Evolutionary conservation across 163 green algal species (phyloP), one percentile per base, ranked within the genome.

Genomic region (Trebouxia gelatinosa): DNA sequence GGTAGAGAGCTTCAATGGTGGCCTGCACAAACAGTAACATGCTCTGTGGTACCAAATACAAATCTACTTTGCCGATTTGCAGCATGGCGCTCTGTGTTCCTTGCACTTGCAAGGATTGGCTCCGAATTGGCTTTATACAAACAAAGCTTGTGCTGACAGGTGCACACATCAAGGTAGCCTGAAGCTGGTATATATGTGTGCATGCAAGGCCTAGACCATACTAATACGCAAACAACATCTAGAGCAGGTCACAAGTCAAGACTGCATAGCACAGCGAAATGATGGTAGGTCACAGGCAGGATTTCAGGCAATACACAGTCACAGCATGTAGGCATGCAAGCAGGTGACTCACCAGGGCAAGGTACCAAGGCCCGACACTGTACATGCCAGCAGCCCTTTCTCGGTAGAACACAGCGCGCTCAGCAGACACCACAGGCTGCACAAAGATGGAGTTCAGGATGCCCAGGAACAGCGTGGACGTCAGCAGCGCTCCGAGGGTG

Each of bases 401-500:
- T 17, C 87, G 71, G 70, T 88, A 91, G 29, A 86, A 85, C 32
- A 89, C 87, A 2, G 37, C 26, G 29, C 81, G 64, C 74, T 85
- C 74, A 4, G 40, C 66, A 2, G 72, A 67, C 16, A 77, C 46
- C 17, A 85, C 58, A 4, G 81, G 81, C 77, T 84, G 81, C 34
- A 82, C 70, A 6, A 78, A 43, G 26, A 83, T 65, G 65, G 39
- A 71, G 65, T 81, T 80, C n/a, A 85, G 31, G 57, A 80, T 78
- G 29, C 68, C 79, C 43, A 82, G 72, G 77, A 91, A 91, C 28
- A 91, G 61, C 9, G 79, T 83, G 57, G 76, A 84, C 26, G 79
- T 74, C 31, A 86, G 90, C 21, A 91, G 78, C 48, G 86, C 80
- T 70, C 86, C 86, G 57, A 78, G 40, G 13, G 88, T 81, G 78